A percentile compares a stretch with the other conserved stretches of the same genome.
Conservation (phyloP, 176 grass and related monocot genomes). For the Oryza glumipatula region DNA sequence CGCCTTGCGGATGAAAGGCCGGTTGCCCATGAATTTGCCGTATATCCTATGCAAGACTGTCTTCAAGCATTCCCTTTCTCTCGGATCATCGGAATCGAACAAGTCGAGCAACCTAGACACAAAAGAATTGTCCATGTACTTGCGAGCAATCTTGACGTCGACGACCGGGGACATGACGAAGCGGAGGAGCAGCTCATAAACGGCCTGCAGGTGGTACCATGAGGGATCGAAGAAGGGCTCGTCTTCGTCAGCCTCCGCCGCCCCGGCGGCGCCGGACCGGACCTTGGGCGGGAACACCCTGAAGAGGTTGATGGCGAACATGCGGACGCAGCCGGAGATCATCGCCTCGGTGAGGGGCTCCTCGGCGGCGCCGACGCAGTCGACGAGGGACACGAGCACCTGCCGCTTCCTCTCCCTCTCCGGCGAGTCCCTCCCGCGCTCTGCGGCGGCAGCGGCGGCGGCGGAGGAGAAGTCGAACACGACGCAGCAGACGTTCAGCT, state of each 20-base stretch:
- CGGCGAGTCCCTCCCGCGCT: slow-evolving; percentile 65
- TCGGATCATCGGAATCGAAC: slow-evolving; percentile 92
- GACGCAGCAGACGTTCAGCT: slow-evolving; percentile 79
- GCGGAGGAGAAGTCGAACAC: slow-evolving; percentile 73
- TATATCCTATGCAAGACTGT: slow-evolving; percentile 77
- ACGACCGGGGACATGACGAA: slow-evolving; percentile 73
- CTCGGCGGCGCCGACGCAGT: slow-evolving; percentile 59
- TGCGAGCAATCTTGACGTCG: slow-evolving; percentile 84
- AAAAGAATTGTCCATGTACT: slow-evolving; percentile 82
- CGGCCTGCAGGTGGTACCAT: slow-evolving; percentile 90
- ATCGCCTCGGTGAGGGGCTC: slow-evolving; percentile 80
- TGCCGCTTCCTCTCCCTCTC: slow-evolving; percentile 85
- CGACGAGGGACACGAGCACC: slow-evolving; percentile 71
- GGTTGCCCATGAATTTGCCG: slow-evolving; percentile 87
- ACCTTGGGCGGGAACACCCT: slow-evolving; percentile 85
- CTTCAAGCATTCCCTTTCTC: slow-evolving; percentile 89
- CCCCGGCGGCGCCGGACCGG: slow-evolving; percentile 35
- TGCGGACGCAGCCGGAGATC: slow-evolving; percentile 69
- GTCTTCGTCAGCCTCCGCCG: slow-evolving; percentile 65
- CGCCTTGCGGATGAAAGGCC: slow-evolving; percentile 74
- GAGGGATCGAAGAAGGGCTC: slow-evolving; percentile 89
- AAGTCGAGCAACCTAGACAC: slow-evolving; percentile 80
- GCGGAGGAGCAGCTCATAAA: slow-evolving; percentile 85
- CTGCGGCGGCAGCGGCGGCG: slow-evolving; percentile 22
- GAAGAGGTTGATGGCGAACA: slow-evolving; percentile 96